These are phyloP conservation scores for Monosporozyma aquatica DNA, from an alignment of 805 yeast genomes.

Conservation along the genomic window DNA sequence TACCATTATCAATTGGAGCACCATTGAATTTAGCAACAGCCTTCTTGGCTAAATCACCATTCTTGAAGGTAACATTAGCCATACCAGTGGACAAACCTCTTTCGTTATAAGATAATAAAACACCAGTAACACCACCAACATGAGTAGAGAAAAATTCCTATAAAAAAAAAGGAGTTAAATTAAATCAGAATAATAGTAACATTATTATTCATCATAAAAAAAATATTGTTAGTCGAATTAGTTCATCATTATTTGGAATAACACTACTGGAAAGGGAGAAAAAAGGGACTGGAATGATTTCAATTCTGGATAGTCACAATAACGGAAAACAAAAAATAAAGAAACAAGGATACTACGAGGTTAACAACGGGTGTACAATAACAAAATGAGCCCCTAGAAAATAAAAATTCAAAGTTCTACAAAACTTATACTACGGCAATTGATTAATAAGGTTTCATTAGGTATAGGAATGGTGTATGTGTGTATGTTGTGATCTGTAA, in stretches of 20 bases:
- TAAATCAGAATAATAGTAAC: neutral
- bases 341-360: neutral
- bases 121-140: slow-evolving; percentile 74
- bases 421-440: neutral
- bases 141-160: slow-evolving; percentile 85
- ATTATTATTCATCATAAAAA: slow-evolving; percentile 6
- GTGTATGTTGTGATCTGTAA: neutral
- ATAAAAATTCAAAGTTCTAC: neutral
- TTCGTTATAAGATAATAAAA: slow-evolving; percentile 70
- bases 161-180: slow-evolving; percentile 8
- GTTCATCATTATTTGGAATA: no score
- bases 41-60: slow-evolving; percentile 56
- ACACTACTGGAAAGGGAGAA: no score
- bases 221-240: slow-evolving; percentile 8
- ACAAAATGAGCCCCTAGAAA: no score
- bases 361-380: no score
- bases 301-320: neutral
- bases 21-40: slow-evolving; percentile 84
- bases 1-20: slow-evolving; percentile 88
- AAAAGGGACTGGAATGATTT: neutral
- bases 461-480: neutral
- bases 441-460: slow-evolving; percentile 1
- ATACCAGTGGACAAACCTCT: slow-evolving; percentile 86
- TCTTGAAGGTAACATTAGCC: slow-evolving; percentile 75
- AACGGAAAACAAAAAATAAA: neutral